Conservation (phyloP, 371 early-diverging fungal species). For the Rhizopus arrhizus region DNA sequence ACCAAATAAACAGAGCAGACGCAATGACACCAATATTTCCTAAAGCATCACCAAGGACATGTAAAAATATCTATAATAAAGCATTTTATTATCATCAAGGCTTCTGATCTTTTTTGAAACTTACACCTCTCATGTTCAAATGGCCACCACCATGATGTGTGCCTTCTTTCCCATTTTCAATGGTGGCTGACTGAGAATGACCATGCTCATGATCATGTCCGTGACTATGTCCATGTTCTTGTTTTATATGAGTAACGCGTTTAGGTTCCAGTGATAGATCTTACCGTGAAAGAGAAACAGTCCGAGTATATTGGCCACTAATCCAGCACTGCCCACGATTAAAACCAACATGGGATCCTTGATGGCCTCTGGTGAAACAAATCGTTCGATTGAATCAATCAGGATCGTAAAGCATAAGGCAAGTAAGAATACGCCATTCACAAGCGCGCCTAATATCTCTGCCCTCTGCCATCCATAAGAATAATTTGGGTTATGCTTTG, state of each 20-base stretch:
- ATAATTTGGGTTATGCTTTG: slow-evolving; percentile 60
- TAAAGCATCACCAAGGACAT: slow-evolving; percentile 94
- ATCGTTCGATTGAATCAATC: slow-evolving; percentile 87
- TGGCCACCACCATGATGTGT: slow-evolving; percentile 40
- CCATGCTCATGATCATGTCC: slow-evolving; percentile 35
- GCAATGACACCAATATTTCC: slow-evolving; percentile 91
- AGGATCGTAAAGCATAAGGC: slow-evolving; percentile 89
- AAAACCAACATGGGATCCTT: slow-evolving; percentile 77
- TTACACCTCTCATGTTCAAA: slow-evolving; percentile 86
- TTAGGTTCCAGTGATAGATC: neutral
- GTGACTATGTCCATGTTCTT: slow-evolving; percentile 39
- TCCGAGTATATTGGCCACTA: slow-evolving; percentile 82
- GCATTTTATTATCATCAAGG: neutral
- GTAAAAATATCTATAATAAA: slow-evolving; percentile 73
- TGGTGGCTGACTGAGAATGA: slow-evolving; percentile 6
- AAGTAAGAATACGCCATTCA: slow-evolving; percentile 87
- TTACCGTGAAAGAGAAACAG: slow-evolving; percentile 77
- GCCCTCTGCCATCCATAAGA: slow-evolving; percentile 93
- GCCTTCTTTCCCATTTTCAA: no score
- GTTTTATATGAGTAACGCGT: neutral
- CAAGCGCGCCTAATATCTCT: slow-evolving; percentile 88
- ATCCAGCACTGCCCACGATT: slow-evolving; percentile 81
- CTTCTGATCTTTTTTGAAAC: neutral
- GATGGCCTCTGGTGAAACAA: slow-evolving; percentile 69
- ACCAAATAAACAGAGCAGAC: slow-evolving; percentile 81